Conservation (phyloP, 2,329 filamentous ascomycete genomes). For the Xylariomycetidae sp. region DNA sequence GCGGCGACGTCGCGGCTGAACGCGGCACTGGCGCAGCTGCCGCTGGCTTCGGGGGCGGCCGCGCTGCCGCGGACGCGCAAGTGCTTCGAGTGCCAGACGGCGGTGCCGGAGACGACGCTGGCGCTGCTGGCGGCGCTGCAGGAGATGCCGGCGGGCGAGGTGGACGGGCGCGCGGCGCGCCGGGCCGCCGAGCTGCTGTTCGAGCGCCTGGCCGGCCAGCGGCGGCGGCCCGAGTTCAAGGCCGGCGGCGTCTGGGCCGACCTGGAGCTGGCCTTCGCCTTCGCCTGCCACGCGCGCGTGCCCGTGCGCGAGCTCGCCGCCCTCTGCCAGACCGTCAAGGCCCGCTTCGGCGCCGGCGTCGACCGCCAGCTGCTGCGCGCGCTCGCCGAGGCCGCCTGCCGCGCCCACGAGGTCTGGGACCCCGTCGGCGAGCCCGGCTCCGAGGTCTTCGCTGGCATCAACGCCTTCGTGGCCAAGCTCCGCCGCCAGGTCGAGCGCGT, state of each 20-base stretch:
- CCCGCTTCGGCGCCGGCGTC: slow-evolving; percentile 1
- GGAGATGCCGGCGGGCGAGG: background rate
- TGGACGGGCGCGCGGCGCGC: background rate
- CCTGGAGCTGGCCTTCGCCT: slow-evolving; percentile 1
- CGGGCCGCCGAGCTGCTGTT: background rate
- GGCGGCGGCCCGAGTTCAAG: background rate
- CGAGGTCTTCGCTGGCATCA: slow-evolving; percentile 1
- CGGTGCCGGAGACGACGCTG: background rate
- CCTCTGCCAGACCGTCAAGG: background rate
- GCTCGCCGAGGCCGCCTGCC: slow-evolving; percentile 1
- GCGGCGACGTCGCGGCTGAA: slow-evolving; percentile 1
- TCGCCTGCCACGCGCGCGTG: slow-evolving; percentile 1
- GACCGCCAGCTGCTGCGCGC: slow-evolving; percentile 1
- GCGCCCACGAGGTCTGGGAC: slow-evolving; percentile 1
- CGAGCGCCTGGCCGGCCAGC: slow-evolving; percentile 1
- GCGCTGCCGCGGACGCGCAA: slow-evolving; percentile 3
- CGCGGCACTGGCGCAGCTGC: slow-evolving; percentile 1
- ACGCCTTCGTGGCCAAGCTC: background rate
- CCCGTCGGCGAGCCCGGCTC: background rate
- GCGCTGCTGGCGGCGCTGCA: background rate
- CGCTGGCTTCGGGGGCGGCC: background rate
- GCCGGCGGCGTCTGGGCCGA: slow-evolving; percentile 1
- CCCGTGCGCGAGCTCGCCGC: background rate
- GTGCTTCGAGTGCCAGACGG: slow-evolving; percentile 5
- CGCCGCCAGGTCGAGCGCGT: background rate